phyloP scores from a whole-genome alignment of 202 grass and related monocot species.

The Carex sylvatica region DNA sequence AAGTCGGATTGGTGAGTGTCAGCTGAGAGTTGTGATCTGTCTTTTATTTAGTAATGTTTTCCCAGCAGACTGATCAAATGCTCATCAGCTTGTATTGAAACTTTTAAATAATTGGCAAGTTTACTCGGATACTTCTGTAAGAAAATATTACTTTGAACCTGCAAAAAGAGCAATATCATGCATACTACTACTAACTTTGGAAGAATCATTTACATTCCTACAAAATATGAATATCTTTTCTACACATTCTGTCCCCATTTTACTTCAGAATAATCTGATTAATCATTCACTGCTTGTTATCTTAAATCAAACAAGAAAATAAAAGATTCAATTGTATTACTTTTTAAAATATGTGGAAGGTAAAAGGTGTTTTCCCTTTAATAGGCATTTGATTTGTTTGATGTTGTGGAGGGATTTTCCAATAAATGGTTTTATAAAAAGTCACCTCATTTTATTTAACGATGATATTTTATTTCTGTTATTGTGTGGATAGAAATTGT shows the following conservation, averaged over 20 bases:
- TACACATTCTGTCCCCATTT: neutral
- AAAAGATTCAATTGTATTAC: neutral
- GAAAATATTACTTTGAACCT: neutral
- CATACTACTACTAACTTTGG: neutral
- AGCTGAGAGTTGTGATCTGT: neutral
- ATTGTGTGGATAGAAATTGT: neutral
- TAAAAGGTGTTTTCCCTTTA: neutral
- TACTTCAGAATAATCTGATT: constrained; percentile 3
- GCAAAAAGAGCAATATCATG: neutral
- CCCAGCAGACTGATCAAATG: neutral
- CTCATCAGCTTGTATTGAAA: neutral
- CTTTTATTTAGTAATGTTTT: neutral
- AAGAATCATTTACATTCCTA: neutral
- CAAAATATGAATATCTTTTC: neutral
- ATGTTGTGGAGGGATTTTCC: neutral
- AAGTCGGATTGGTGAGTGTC: constrained; percentile 65
- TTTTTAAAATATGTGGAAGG: neutral
- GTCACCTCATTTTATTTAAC: neutral
- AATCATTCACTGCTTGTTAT: neutral
- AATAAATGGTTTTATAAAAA: neutral
- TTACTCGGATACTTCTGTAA: neutral
- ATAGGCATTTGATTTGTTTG: neutral
- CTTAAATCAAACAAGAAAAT: neutral
- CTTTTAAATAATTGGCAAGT: neutral
- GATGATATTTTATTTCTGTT: neutral